phyloP scores from a whole-genome alignment of 2,329 filamentous ascomycete species.

The Hymenoscyphus repandus region DNA sequence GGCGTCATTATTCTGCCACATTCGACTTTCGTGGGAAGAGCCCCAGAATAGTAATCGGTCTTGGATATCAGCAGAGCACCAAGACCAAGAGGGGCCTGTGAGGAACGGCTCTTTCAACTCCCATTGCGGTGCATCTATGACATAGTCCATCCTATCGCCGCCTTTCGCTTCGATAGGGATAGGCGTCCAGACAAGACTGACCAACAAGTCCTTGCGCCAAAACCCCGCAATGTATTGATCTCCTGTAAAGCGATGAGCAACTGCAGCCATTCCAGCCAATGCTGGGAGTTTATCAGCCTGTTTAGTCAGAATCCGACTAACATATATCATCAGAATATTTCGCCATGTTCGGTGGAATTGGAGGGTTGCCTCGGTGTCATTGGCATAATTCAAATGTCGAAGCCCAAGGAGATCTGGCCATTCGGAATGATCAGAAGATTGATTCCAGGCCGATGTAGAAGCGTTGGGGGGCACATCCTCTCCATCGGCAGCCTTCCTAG shows the following conservation, averaged over 20 bases:
- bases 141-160: too few relatives aligned
- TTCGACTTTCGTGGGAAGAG: too few relatives aligned
- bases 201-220: slow-evolving; percentile 4
- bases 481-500: slow-evolving; percentile 1
- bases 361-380: not conserved
- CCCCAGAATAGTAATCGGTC: too few relatives aligned
- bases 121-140: too few relatives aligned
- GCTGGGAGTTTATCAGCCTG: slow-evolving; percentile 5
- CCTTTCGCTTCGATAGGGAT: too few relatives aligned
- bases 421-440: not conserved
- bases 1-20: too few relatives aligned
- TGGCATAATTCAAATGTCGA: not conserved
- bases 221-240: slow-evolving; percentile 10
- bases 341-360: slow-evolving; percentile 2
- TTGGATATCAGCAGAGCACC: too few relatives aligned
- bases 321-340: slow-evolving; percentile 1
- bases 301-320: slow-evolving; percentile 2
- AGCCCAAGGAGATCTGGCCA: slow-evolving; percentile 5
- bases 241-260: not conserved
- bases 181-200: slow-evolving; percentile 7
- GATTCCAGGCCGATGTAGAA: not conserved
- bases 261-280: slow-evolving; percentile 6
- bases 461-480: not conserved
- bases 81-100: too few relatives aligned
- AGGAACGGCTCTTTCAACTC: too few relatives aligned